Conservation (phyloP, 1,284 basidiomycete species). For the Grifola frondosa region DNA sequence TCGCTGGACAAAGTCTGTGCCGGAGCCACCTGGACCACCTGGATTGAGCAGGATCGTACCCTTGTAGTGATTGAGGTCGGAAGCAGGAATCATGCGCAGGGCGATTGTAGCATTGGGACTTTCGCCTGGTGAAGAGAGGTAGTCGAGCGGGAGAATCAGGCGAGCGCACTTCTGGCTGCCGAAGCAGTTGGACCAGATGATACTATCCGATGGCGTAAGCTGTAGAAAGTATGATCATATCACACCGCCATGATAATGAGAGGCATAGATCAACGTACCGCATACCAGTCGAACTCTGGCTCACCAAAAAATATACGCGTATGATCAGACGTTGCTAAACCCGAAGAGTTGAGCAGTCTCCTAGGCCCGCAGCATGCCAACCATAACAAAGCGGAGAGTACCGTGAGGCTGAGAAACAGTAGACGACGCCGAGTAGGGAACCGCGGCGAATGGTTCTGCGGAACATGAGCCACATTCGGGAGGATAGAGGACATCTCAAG, state of each 20-base stretch:
- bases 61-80: conserved; percentile 33
- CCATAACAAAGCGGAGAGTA: too few relatives aligned
- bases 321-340: too few relatives aligned
- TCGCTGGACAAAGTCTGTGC: conserved; percentile 34
- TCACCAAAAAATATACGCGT: too few relatives aligned
- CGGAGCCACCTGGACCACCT: conserved; percentile 51
- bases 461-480: too few relatives aligned
- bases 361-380: too few relatives aligned
- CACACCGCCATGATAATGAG: neutral
- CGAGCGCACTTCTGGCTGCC: conserved; percentile 23
- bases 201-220: conserved; percentile 10
- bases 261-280: conserved; percentile 7
- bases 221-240: neutral
- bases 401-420: too few relatives aligned
- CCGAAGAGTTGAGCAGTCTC: too few relatives aligned
- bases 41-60: conserved; percentile 53
- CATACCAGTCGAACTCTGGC: conserved; percentile 6
- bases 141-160: conserved; percentile 37
- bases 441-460: too few relatives aligned
- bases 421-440: too few relatives aligned
- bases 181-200: conserved; percentile 25
- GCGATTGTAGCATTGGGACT: conserved; percentile 36
- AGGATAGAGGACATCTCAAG: too few relatives aligned
- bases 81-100: conserved; percentile 29
- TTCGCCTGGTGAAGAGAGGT: conserved; percentile 28